Evolutionary conservation across 2,329 filamentous ascomycete genomes (phyloP).

Genomic region (Trichophaea hybrida): DNA sequence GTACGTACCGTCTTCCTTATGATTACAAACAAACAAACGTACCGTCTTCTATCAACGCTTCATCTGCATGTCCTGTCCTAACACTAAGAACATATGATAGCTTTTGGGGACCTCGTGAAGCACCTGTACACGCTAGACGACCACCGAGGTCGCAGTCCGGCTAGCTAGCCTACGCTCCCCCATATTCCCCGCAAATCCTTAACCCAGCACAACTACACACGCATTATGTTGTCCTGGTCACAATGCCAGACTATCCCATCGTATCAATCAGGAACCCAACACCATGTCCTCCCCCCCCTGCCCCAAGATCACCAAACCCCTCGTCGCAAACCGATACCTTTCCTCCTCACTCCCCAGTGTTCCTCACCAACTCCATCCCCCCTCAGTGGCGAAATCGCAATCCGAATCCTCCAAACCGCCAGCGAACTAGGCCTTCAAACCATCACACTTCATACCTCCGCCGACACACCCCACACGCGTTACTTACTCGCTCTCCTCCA

Average conservation of each 20-base stretch:
- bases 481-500: conserved; percentile 39
- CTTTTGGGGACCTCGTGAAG: too few relatives aligned
- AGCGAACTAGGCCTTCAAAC: conserved; percentile 45
- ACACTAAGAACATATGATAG: conserved; percentile 52
- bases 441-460: conserved; percentile 41
- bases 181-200: too few relatives aligned
- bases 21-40: too few relatives aligned
- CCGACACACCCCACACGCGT: conserved; percentile 44
- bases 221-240: too few relatives aligned
- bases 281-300: too few relatives aligned
- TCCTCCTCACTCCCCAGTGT: background rate
- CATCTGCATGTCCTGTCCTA: conserved; percentile 50
- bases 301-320: background rate
- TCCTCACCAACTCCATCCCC: background rate
- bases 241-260: too few relatives aligned
- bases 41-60: conserved; percentile 40
- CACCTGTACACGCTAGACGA: too few relatives aligned
- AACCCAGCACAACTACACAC: too few relatives aligned
- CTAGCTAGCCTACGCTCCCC: too few relatives aligned
- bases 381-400: conserved; percentile 48
- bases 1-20: conserved; percentile 38
- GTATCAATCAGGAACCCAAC: too few relatives aligned
- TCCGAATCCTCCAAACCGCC: conserved; percentile 45
- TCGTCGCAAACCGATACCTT: conserved; percentile 1
- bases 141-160: too few relatives aligned